These are phyloP conservation scores for Metarhizium brunneum DNA, from an alignment of 2,329 filamentous ascomycete genomes.

Conservation along the genomic window DNA sequence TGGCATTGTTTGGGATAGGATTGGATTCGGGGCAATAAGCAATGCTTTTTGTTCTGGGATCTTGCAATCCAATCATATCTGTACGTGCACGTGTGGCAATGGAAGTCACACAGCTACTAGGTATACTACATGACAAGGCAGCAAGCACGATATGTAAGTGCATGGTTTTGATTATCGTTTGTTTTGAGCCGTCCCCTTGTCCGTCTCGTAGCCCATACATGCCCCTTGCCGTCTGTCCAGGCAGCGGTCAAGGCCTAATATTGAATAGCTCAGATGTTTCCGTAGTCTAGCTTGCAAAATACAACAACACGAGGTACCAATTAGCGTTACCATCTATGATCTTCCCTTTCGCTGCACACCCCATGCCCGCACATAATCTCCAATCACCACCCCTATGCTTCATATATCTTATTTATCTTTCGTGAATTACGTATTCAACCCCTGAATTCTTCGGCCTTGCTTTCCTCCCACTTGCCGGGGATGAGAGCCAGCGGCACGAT, in stretches of 20 bases:
- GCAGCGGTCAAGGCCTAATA: constrained; percentile 1
- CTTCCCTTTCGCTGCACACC: background rate
- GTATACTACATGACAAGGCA: background rate
- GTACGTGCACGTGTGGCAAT: background rate
- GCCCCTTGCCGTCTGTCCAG: constrained; percentile 2
- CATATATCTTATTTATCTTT: background rate
- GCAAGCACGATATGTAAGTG: background rate
- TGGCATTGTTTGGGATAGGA: background rate
- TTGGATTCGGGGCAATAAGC: background rate
- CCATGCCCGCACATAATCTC: background rate
- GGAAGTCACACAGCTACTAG: background rate
- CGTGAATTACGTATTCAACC: constrained; percentile 27
- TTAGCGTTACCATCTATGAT: constrained; percentile 12
- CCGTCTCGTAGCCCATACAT: constrained; percentile 3
- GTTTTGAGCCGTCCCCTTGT: background rate
- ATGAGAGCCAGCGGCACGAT: constrained; percentile 88
- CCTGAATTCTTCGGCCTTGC: constrained; percentile 52
- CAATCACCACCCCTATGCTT: background rate
- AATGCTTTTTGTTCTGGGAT: background rate
- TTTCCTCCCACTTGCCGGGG: constrained; percentile 54
- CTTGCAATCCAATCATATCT: background rate
- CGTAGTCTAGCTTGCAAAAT: constrained; percentile 24
- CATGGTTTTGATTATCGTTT: background rate
- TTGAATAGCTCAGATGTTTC: constrained; percentile 6
- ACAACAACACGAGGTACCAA: constrained; percentile 14